phyloP scores from a whole-genome alignment of 306 rosid species.

The Oxytropis ochrocephala region DNA sequence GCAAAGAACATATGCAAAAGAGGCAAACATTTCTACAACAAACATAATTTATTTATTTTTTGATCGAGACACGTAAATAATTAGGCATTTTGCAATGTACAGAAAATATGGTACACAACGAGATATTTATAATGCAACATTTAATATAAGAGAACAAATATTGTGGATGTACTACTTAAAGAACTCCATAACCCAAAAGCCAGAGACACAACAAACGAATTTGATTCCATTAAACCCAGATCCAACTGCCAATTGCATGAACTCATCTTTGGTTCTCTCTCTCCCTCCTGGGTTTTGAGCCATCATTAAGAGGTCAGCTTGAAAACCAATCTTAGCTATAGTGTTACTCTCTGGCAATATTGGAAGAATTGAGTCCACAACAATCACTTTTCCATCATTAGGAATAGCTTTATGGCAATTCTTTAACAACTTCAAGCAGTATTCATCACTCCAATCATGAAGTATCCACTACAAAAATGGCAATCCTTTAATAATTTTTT shows the following conservation, averaged over 20 bases:
- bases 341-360: neutral
- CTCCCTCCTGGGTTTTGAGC: conserved; percentile 37
- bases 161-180: neutral
- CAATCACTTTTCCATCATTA: conserved; percentile 32
- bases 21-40: no score
- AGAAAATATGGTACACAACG: no score
- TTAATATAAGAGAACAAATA: neutral
- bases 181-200: conserved; percentile 27
- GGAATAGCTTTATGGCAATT: conserved; percentile 31
- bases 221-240: conserved; percentile 28
- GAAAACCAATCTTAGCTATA: neutral
- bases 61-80: no score
- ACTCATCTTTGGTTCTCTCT: conserved; percentile 25
- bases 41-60: no score
- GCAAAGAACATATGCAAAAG: no score
- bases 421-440: conserved; percentile 28
- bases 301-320: conserved; percentile 28
- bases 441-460: conserved; percentile 38
- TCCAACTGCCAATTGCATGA: conserved; percentile 16
- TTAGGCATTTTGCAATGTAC: no score
- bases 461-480: conserved; percentile 25
- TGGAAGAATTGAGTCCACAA: conserved; percentile 21
- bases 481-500: no score
- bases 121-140: neutral
- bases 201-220: neutral